phyloP scores from a whole-genome alignment of 495 filamentous ascomycete genomes.

The Hypomontagnella monticulosa region DNA sequence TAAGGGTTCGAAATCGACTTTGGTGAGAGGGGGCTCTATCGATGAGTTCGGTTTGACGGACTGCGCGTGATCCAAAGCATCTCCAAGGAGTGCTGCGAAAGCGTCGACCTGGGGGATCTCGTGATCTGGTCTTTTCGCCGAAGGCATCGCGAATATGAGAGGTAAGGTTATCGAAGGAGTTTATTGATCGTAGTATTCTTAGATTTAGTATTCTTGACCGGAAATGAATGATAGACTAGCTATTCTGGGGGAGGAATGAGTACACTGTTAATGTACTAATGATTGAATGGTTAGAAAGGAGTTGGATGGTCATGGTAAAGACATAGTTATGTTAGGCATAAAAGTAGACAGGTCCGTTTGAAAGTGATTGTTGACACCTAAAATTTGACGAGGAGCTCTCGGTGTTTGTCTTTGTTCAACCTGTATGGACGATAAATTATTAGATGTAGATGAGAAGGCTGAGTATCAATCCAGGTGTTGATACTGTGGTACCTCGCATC shows the following conservation, averaged over 20 bases:
- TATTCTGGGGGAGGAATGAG: conserved; percentile 1
- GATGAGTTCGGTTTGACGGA: conserved; percentile 69
- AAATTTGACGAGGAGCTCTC: not conserved
- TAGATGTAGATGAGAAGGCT: conserved; percentile 9
- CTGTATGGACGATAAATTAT: conserved; percentile 1
- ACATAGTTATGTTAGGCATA: not conserved
- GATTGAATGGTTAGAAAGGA: conserved; percentile 3
- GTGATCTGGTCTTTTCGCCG: conserved; percentile 50
- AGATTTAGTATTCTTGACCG: not conserved
- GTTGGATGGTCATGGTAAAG: conserved; percentile 12
- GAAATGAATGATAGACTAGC: not conserved
- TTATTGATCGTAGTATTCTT: conserved; percentile 6
- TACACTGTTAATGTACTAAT: conserved; percentile 7
- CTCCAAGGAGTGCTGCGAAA: conserved; percentile 64
- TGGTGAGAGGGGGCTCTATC: conserved; percentile 82
- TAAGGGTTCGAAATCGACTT: conserved; percentile 64
- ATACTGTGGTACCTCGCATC: conserved; percentile 4
- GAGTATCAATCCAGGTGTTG: not conserved
- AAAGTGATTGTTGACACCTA: not conserved
- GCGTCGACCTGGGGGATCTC: conserved; percentile 65
- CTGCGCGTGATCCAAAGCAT: conserved; percentile 71
- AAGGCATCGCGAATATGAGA: conserved; percentile 52
- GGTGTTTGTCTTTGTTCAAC: conserved; percentile 10
- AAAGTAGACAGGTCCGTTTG: not conserved
- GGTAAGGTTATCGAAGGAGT: not conserved